Percentiles rank a stretch among this genome's conserved stretches.
Conservation (phyloP, 257 asterid species). For the Paraleonurus japonicus region DNA sequence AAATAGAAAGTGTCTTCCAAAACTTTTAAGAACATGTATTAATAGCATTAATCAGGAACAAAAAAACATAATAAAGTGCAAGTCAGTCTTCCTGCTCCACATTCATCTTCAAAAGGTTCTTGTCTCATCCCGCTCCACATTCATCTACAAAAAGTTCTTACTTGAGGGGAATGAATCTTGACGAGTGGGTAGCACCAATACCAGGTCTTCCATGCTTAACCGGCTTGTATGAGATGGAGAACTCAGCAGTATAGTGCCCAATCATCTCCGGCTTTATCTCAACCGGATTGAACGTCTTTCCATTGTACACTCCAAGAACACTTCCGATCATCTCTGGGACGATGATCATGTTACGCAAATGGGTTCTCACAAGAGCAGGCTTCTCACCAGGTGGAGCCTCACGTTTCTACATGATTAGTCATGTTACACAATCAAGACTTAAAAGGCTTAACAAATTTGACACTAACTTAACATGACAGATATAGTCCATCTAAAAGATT, state of each 20-base stretch:
- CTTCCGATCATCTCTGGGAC: constrained; percentile 97
- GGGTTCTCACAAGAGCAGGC: constrained; percentile 77
- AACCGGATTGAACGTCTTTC: constrained; percentile 77
- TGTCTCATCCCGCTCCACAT: constrained; percentile 29
- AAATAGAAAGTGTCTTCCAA: not conserved
- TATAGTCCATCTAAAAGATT: too few species aligned
- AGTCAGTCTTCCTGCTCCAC: not conserved
- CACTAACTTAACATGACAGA: too few species aligned
- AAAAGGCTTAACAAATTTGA: not conserved
- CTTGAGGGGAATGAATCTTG: constrained; percentile 85
- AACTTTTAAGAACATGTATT: not conserved
- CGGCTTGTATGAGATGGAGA: constrained; percentile 80
- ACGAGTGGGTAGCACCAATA: constrained; percentile 90
- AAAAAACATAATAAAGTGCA: not conserved
- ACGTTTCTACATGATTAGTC: constrained; percentile 39
- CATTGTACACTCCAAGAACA: constrained; percentile 77
- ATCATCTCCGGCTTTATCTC: constrained; percentile 89
- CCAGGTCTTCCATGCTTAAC: constrained; percentile 94
- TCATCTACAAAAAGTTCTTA: constrained; percentile 12
- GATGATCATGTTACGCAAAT: constrained; percentile 74
- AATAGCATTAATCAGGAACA: not conserved
- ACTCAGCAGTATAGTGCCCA: constrained; percentile 83
- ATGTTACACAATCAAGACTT: not conserved
- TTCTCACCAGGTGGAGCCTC: constrained; percentile 79
- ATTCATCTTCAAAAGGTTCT: not conserved